Percentiles rank a stretch among this genome's conserved stretches.
Evolutionary conservation across 2,329 filamentous ascomycete genomes (phyloP).

Genomic region (Clonostachys sp.): DNA sequence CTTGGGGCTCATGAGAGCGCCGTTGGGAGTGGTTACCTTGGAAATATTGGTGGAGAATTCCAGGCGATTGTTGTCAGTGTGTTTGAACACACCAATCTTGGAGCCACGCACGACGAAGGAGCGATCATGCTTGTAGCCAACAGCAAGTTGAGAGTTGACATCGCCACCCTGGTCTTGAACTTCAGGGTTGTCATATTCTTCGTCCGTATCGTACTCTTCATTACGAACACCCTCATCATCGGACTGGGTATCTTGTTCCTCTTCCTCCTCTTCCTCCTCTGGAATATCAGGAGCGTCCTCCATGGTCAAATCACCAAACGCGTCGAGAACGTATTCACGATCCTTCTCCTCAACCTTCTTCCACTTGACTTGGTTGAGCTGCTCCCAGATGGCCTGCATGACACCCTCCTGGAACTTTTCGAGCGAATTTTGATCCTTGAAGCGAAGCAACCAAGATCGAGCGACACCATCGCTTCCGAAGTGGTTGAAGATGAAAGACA

Average conservation of each 20-base stretch:
- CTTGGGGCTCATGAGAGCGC: constrained; percentile 85
- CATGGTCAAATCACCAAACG: constrained; percentile 92
- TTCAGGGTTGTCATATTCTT: constrained; percentile 69
- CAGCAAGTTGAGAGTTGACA: constrained; percentile 88
- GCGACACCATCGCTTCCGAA: constrained; percentile 84
- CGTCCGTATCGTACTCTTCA: constrained; percentile 64
- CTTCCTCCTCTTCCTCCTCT: constrained; percentile 42
- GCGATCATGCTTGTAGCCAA: constrained; percentile 94
- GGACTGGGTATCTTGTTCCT: constrained; percentile 54
- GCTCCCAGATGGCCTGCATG: constrained; percentile 96
- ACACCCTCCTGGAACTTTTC: constrained; percentile 90
- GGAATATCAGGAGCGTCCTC: constrained; percentile 59
- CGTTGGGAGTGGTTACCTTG: constrained; percentile 84
- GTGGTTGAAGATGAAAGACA: constrained; percentile 99
- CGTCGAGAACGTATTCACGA: constrained; percentile 88
- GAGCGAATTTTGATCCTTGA: constrained; percentile 75
- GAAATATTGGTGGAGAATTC: constrained; percentile 98
- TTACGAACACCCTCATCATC: constrained; percentile 63
- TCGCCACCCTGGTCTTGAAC: constrained; percentile 64
- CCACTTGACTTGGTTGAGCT: constrained; percentile 93
- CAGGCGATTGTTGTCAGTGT: constrained; percentile 85
- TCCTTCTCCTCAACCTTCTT: constrained; percentile 87
- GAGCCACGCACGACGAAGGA: constrained; percentile 96
- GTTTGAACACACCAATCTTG: constrained; percentile 98
- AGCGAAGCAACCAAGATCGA: constrained; percentile 92